These are phyloP conservation scores for Pelargonium fulgidum DNA, from an alignment of 441 rosid genomes.

Conservation along the genomic window DNA sequence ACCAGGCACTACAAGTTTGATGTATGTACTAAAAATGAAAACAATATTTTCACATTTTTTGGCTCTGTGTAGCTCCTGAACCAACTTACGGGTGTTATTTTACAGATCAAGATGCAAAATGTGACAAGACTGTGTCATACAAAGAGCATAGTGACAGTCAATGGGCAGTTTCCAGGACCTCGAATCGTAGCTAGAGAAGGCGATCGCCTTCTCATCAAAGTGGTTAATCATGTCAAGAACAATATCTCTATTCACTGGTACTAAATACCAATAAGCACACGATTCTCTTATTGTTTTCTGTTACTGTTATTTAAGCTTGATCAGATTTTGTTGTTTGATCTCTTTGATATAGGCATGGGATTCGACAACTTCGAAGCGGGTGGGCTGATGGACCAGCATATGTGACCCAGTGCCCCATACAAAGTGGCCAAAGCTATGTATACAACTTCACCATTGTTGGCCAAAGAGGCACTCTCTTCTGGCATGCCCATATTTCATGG, in stretches of 20 bases:
- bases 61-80: too few species aligned
- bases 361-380: conserved; percentile 50
- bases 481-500: conserved; percentile 58
- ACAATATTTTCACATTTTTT: not conserved
- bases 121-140: conserved; percentile 54
- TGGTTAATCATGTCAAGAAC: conserved; percentile 50
- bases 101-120: conserved; percentile 45
- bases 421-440: conserved; percentile 40
- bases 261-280: too few species aligned
- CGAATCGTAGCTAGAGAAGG: conserved; percentile 54
- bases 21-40: conserved; percentile 23
- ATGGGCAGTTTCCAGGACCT: conserved; percentile 64
- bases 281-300: too few species aligned
- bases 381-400: conserved; percentile 60
- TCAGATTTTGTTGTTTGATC: too few species aligned
- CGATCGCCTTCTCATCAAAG: conserved; percentile 49
- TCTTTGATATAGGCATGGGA: conserved; percentile 36
- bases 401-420: conserved; percentile 58
- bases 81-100: not conserved
- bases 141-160: conserved; percentile 50
- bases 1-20: conserved; percentile 41
- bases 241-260: conserved; percentile 71
- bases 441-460: conserved; percentile 52
- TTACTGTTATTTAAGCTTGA: too few species aligned
- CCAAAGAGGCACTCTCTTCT: conserved; percentile 59